Evolutionary conservation across 2,329 filamentous ascomycete species (phyloP), one percentile per base, ranked within the genome.

Genomic region (Ascochyta fabae): DNA sequence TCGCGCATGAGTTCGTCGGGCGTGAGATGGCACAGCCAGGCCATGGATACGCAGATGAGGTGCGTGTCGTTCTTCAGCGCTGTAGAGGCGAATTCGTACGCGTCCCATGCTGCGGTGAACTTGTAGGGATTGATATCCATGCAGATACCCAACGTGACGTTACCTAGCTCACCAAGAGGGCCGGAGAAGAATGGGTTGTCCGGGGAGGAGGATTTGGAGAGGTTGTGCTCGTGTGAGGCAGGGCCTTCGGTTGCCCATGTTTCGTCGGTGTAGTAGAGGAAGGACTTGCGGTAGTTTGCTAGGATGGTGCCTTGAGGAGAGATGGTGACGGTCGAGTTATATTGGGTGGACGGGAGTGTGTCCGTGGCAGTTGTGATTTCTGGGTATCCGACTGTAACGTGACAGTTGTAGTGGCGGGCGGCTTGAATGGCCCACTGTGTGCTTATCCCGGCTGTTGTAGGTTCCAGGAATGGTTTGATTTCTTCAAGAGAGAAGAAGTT

Each of bases 41-140:
- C 89, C 90, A 93, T 93, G 4, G 84, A 86, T 0, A 94, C 63
- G 31, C 92, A 84, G 1, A 91, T 86, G 0, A 93, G 59, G 13
- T 86, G 85, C 0, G 88, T 83, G 0, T 80, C 67, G 0, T 77
- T 75, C 1, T 84, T 75, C 0, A 91, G 70, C 6, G 88, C 77
- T 39, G 90, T 85, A 23, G 78, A 82, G 1, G 75, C 80, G 61
- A 78, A 86, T 64, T 88, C 86, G 68, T 84, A 88, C 3, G 76
- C 80, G 2, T 78, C 78, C 77, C 81, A 87, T 0, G 85, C 82
- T 1, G 84, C 80, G 35, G 80, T 75, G 70, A 88, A 88, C 40
- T 80, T 80, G 74, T 87, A 84, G 0, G 86, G 86, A 62, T 88
- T 88, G 67, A 88, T 81, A 58, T 84, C 82, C 82, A 84, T 84